phyloP scores from a whole-genome alignment of 148 eudicot species.

The Diospyros kaki region DNA sequence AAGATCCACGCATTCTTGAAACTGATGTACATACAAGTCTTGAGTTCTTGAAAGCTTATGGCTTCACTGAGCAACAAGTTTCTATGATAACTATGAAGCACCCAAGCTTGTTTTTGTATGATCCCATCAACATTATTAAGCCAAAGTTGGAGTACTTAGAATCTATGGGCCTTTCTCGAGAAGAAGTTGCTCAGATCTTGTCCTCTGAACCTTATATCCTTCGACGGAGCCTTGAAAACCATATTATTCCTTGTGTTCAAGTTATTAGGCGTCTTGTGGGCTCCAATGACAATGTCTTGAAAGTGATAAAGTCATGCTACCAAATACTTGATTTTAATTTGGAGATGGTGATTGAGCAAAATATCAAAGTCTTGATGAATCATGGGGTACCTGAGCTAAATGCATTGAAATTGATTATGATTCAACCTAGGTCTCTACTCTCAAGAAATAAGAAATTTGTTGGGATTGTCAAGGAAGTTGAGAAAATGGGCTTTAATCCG shows the following conservation, averaged over 20 bases:
- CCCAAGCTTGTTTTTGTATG: background rate
- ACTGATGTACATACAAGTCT: background rate
- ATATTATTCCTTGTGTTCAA: slow-evolving; percentile 11
- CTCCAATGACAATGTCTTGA: slow-evolving; percentile 7
- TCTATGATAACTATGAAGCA: background rate
- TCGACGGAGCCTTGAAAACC: slow-evolving; percentile 15
- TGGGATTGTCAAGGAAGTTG: slow-evolving; percentile 7
- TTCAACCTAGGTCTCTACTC: background rate
- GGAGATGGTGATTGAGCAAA: slow-evolving; percentile 4
- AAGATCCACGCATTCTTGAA: slow-evolving; percentile 3
- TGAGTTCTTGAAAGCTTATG: slow-evolving; percentile 11
- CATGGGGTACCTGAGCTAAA: slow-evolving; percentile 18
- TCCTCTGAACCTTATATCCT: background rate
- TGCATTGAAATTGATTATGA: background rate
- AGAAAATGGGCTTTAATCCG: slow-evolving; percentile 17
- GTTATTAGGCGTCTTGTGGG: slow-evolving; percentile 2
- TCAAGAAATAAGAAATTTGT: background rate
- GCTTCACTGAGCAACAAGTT: slow-evolving; percentile 13
- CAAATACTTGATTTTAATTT: background rate
- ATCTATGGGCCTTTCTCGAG: slow-evolving; percentile 9
- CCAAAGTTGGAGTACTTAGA: slow-evolving; percentile 21
- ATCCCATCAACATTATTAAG: slow-evolving; percentile 4
- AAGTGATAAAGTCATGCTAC: background rate
- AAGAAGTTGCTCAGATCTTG: slow-evolving; percentile 3
- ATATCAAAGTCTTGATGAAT: slow-evolving; percentile 9